phyloP scores from a whole-genome alignment of 768 basidiomycete species.

The Chiua virens region DNA sequence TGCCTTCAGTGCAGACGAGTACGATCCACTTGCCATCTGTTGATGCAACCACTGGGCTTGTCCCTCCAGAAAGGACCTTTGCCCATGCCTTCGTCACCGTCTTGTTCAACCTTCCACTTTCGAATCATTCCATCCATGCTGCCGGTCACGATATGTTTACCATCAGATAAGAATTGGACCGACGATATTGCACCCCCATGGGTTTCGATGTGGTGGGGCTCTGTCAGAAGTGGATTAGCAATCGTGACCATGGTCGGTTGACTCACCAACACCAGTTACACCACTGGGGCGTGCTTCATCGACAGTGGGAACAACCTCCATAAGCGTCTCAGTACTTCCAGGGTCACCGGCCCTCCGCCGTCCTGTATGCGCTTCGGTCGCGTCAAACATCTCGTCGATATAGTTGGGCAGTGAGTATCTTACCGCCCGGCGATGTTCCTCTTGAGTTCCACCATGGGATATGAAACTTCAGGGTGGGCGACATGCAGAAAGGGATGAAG shows the following conservation, averaged over 20 bases:
- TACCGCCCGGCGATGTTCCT: slow-evolving; percentile 6
- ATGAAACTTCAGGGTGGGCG: slow-evolving; percentile 1
- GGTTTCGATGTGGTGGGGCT: neutral
- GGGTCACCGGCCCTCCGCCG: neutral
- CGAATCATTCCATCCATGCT: slow-evolving; percentile 10
- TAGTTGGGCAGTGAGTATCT: neutral
- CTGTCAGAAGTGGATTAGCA: slow-evolving; percentile 4
- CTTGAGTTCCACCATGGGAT: slow-evolving; percentile 7
- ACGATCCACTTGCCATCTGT: slow-evolving; percentile 18
- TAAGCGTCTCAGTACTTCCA: neutral
- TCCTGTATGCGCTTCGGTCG: neutral
- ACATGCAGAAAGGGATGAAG: slow-evolving; percentile 6
- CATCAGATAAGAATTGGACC: slow-evolving; percentile 12
- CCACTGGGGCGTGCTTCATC: neutral
- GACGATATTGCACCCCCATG: slow-evolving; percentile 1
- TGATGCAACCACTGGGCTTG: slow-evolving; percentile 3
- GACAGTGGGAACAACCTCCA: neutral
- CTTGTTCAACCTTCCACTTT: slow-evolving; percentile 2
- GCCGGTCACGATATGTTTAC: slow-evolving; percentile 3
- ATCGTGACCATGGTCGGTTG: neutral
- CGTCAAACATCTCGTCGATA: neutral
- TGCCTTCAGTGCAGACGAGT: neutral
- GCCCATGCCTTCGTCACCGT: neutral
- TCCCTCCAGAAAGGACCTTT: neutral
- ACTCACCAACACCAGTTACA: neutral